Evolutionary conservation across 371 early-diverging fungal species (phyloP).

Genomic region (Mortierella sp.): DNA sequence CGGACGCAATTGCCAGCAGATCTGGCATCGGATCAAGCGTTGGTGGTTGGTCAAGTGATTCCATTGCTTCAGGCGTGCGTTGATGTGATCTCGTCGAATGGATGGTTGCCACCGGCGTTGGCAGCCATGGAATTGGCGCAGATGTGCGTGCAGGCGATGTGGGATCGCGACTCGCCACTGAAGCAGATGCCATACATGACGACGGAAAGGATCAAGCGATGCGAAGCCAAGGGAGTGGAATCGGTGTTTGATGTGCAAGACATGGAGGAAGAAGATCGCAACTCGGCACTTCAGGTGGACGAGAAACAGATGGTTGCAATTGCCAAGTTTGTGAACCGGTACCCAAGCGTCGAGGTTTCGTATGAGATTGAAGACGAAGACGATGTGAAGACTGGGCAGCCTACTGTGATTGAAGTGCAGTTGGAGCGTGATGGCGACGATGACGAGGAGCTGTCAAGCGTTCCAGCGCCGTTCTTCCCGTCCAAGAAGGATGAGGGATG

Average conservation of each 20-base stretch:
- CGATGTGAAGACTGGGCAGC: constrained; percentile 66
- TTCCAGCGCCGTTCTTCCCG: constrained; percentile 95
- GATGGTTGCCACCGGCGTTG: constrained; percentile 92
- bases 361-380: constrained; percentile 76
- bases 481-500: constrained; percentile 91
- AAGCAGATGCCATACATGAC: constrained; percentile 93
- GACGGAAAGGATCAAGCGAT: constrained; percentile 71
- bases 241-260: constrained; percentile 95
- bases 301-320: constrained; percentile 80
- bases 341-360: constrained; percentile 90
- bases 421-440: constrained; percentile 87
- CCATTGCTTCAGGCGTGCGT: constrained; percentile 94
- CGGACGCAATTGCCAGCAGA: constrained; percentile 91
- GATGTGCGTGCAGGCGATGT: constrained; percentile 97
- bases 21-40: constrained; percentile 87
- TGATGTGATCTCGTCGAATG: constrained; percentile 93
- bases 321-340: constrained; percentile 90
- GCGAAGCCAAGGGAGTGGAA: constrained; percentile 75
- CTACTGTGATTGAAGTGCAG: constrained; percentile 72
- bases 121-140: constrained; percentile 96
- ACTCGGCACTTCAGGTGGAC: constrained; percentile 70
- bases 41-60: constrained; percentile 75
- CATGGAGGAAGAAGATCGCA: constrained; percentile 90
- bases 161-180: constrained; percentile 92
- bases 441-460: constrained; percentile 80